Conservation (phyloP, 371 early-diverging fungal species). For the Mortierella sp. region DNA sequence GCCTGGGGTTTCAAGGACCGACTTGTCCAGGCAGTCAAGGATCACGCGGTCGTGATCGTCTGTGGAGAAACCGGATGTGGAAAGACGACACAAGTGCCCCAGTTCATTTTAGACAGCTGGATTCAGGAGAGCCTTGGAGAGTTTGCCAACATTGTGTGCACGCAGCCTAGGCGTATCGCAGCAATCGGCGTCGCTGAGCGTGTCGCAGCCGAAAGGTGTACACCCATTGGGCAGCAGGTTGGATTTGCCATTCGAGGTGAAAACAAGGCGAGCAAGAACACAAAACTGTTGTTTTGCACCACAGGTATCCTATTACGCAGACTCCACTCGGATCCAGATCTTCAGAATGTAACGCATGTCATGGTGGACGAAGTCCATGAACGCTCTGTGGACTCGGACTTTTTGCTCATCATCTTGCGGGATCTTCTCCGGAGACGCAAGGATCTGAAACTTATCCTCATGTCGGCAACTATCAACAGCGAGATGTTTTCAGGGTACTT, state of each 20-base stretch:
- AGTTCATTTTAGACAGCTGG: constrained; percentile 84
- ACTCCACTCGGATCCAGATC: constrained; percentile 73
- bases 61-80: constrained; percentile 92
- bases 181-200: constrained; percentile 88
- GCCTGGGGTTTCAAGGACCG: constrained; percentile 67
- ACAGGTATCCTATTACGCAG: constrained; percentile 86
- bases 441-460: constrained; percentile 90
- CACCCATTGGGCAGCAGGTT: constrained; percentile 62
- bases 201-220: constrained; percentile 76
- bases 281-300: constrained; percentile 84
- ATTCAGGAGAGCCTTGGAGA: constrained; percentile 63
- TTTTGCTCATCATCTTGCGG: constrained; percentile 72
- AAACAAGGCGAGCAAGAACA: constrained; percentile 67
- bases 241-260: constrained; percentile 74
- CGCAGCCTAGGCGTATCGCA: constrained; percentile 95
- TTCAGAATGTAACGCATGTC: constrained; percentile 73
- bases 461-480: constrained; percentile 85
- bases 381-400: constrained; percentile 76
- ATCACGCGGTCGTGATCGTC: constrained; percentile 70
- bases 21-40: constrained; percentile 64
- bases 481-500: constrained; percentile 71
- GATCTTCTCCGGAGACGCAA: constrained; percentile 71
- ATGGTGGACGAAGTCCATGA: constrained; percentile 87
- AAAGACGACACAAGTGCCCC: constrained; percentile 90
- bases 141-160: constrained; percentile 82